Evolutionary conservation across 164 flowering plant species (phyloP).

Genomic region (Protea cynaroides): DNA sequence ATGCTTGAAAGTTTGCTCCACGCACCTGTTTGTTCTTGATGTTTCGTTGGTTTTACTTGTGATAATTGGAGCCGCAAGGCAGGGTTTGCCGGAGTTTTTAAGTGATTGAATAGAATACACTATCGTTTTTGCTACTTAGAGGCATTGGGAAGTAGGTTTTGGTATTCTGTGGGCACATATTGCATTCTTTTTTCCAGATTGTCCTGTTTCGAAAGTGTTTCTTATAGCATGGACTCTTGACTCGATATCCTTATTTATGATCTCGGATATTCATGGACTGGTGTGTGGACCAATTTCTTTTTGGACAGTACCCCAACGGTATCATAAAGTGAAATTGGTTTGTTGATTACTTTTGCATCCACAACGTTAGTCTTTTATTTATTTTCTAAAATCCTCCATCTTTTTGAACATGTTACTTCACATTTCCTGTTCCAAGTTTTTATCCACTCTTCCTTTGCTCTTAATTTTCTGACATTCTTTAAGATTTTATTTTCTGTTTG

Average conservation of each 20-base stretch:
- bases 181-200: neutral
- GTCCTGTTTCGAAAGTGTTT: neutral
- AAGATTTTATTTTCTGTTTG: constrained; percentile 8
- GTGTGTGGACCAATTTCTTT: neutral
- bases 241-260: neutral
- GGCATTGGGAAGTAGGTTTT: neutral
- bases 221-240: neutral
- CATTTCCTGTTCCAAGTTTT: neutral
- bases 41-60: neutral
- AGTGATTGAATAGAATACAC: neutral
- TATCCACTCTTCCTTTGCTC: neutral
- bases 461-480: neutral
- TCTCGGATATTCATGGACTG: neutral
- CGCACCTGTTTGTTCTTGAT: neutral
- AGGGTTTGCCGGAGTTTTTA: neutral
- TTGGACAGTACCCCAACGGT: neutral
- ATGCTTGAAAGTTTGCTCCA: neutral
- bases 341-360: neutral
- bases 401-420: neutral
- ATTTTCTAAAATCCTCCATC: neutral
- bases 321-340: neutral
- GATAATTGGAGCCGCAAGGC: neutral
- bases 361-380: neutral
- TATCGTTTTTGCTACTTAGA: neutral
- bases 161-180: neutral